Evolutionary conservation across 345 rosid species (phyloP), one percentile per base, ranked within the genome.

Genomic region (Populus deltoides): DNA sequence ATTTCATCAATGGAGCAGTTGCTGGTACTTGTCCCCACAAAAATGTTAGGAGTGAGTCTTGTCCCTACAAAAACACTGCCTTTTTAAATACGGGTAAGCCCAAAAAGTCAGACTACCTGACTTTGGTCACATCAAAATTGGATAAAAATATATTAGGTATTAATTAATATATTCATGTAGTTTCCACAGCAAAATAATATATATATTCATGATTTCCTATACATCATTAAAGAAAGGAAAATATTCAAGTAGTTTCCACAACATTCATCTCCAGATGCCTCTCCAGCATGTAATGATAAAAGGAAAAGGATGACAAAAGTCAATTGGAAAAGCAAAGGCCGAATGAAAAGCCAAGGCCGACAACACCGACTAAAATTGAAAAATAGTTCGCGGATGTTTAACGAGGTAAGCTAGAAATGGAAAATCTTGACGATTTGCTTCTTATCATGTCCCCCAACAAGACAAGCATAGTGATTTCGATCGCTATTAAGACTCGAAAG

Each of bases 251-350:
- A 72, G 70, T 68, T 74, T 77, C 80, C 68, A 77, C 70, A 65
- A 6, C 71, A 59, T 66, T 75, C 81, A 10, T 80, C 85, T 67
- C 76, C 17, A 71, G 83, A 76, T 83, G 80, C 83, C 77, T 63
- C 66, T 65, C 9, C 31, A 31, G 24, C 69, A 66, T 66, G 38
- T 27, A 35, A 77, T 39, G 73, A 78, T 18, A 73, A 70, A 41
- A 25, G 47, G 2, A 66, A 33, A n/a, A 47, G 16, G 4, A 76
- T 1, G 45, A 11, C 25, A 47, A 72, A 81, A 71, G 76, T 61
- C 74, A 59, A 77, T 49, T 20, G 73, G 71, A 77, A 77, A 75
- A 35, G 25, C 45, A 73, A 81, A 71, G 59, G 73, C 11, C 61
- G 41, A 16, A 45, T 43, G 66, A 63, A 75, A 67, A 49, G 68